These are phyloP conservation scores for Candida loeiensis DNA, from an alignment of 805 yeast genomes.

Conservation along the genomic window DNA sequence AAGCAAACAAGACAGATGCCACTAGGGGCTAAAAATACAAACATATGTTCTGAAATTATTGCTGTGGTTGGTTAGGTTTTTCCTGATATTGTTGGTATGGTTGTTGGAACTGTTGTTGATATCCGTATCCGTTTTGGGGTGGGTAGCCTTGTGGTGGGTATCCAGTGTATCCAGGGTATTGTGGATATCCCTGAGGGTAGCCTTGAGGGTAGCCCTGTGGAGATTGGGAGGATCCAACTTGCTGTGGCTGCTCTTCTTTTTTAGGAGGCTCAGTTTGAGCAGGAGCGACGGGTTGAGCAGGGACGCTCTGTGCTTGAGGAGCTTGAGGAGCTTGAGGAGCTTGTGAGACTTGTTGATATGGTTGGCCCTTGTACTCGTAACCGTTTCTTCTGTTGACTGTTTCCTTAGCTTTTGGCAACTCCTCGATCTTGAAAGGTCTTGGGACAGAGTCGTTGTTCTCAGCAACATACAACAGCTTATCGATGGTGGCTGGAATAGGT, in stretches of 20 bases:
- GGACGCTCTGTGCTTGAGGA: conserved; percentile 7
- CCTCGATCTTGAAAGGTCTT: conserved; percentile 79
- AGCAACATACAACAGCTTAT: conserved; percentile 83
- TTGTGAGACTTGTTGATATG: conserved; percentile 16
- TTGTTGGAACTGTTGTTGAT: conserved; percentile 19
- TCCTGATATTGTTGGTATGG: conserved; percentile 22
- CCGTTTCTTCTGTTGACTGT: conserved; percentile 30
- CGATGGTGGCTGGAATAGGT: conserved; percentile 94
- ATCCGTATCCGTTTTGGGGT: conserved; percentile 13
- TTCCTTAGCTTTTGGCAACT: conserved; percentile 46
- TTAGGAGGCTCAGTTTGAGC: conserved; percentile 6
- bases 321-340: not conserved
- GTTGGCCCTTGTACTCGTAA: conserved; percentile 47
- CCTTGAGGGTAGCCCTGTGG: conserved; percentile 14
- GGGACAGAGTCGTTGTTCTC: conserved; percentile 75
- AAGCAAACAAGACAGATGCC: not conserved
- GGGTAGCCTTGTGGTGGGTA: conserved; percentile 17
- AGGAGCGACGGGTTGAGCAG: conserved; percentile 10
- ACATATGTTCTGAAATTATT: not conserved
- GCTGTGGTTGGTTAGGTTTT: not conserved
- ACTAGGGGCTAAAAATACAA: conserved; percentile 4
- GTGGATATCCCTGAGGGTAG: conserved; percentile 12
- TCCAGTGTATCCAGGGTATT: conserved; percentile 5
- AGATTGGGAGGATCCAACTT: conserved; percentile 14
- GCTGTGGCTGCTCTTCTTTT: conserved; percentile 9